A percentile compares a stretch with the other conserved stretches of the same genome.
Evolutionary conservation across 441 rosid species (phyloP).

Genomic region (Corymbia citriodora): DNA sequence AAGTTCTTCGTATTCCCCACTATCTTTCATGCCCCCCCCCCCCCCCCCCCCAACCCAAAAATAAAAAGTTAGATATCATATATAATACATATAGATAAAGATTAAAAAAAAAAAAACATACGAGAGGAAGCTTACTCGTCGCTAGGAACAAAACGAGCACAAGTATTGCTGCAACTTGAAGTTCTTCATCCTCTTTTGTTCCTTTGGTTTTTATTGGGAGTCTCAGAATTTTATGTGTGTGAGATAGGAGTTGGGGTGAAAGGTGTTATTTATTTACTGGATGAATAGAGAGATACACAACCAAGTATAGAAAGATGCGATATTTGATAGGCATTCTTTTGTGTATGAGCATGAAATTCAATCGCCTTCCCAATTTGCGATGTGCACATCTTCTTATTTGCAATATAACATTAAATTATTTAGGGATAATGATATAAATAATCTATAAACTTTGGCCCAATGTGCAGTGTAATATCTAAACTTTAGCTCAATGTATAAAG

Average conservation of each 20-base stretch:
- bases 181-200: not conserved
- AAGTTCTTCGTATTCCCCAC: not conserved
- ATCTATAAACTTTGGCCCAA: no score
- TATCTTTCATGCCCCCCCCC: not conserved
- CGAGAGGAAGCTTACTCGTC: not conserved
- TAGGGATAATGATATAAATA: no score
- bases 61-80: not conserved
- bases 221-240: not conserved
- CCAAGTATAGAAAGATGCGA: not conserved
- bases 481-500: no score
- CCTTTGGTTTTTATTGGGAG: not conserved
- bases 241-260: not conserved
- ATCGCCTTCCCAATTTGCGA: not conserved
- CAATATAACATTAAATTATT: not conserved
- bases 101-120: not conserved
- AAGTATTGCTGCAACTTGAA: not conserved
- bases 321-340: not conserved
- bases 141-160: not conserved
- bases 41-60: no score
- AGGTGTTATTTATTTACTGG: not conserved
- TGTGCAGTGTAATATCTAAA: no score
- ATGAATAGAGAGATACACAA: not conserved
- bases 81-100: not conserved
- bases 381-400: not conserved
- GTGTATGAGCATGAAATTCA: not conserved